These are phyloP conservation scores for Aspergillus brasiliensis DNA, from an alignment of 2,329 filamentous ascomycete genomes.

Conservation along the genomic window DNA sequence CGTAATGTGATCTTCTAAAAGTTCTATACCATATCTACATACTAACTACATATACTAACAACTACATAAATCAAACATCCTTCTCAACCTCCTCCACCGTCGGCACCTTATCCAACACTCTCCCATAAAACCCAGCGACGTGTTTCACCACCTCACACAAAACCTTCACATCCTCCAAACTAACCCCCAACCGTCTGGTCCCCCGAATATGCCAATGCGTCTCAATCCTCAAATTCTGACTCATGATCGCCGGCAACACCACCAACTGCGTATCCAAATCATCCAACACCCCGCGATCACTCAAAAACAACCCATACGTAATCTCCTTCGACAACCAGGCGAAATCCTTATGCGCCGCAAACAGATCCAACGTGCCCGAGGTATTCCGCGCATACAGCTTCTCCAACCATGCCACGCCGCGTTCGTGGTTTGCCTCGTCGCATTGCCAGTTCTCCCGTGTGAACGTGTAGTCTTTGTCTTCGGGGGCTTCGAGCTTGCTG, in stretches of 20 bases:
- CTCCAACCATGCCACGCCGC: slow-evolving; percentile 58
- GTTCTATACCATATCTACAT: neutral
- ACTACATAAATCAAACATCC: slow-evolving; percentile 26
- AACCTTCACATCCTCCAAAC: slow-evolving; percentile 44
- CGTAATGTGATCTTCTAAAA: neutral
- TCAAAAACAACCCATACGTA: slow-evolving; percentile 63
- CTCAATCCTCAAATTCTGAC: slow-evolving; percentile 45
- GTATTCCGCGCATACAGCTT: slow-evolving; percentile 59
- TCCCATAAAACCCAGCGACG: slow-evolving; percentile 32
- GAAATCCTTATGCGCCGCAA: slow-evolving; percentile 53
- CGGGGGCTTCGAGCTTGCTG: slow-evolving; percentile 51
- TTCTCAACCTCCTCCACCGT: slow-evolving; percentile 35
- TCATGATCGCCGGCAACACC: slow-evolving; percentile 48
- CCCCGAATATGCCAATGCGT: slow-evolving; percentile 52
- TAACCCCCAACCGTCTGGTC: slow-evolving; percentile 42
- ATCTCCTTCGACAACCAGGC: slow-evolving; percentile 73
- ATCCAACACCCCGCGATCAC: slow-evolving; percentile 45
- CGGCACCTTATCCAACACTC: slow-evolving; percentile 33
- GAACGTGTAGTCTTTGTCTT: slow-evolving; percentile 60
- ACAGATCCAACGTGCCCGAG: slow-evolving; percentile 33
- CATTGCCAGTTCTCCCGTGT: slow-evolving; percentile 62
- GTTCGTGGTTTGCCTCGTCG: slow-evolving; percentile 56
- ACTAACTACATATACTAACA: neutral
- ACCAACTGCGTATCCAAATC: slow-evolving; percentile 49
- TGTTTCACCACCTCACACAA: slow-evolving; percentile 35